Evolutionary conservation across 1,284 basidiomycete species (phyloP).

Genomic region (Cryptococcus jaspeensis): DNA sequence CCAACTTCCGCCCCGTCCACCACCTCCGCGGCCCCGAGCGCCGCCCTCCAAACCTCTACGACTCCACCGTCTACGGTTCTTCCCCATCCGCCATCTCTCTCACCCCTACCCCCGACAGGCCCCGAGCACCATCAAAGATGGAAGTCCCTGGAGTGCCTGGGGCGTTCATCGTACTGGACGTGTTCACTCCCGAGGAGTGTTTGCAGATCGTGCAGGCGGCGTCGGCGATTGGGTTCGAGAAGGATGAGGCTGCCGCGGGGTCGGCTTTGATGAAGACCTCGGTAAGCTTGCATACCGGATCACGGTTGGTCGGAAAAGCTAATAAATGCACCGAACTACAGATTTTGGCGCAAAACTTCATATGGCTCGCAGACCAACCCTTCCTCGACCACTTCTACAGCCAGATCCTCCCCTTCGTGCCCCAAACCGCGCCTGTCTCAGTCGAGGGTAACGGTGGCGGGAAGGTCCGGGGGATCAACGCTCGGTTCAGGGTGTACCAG

Average conservation of each 20-base stretch:
- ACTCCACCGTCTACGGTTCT: conserved; percentile 56
- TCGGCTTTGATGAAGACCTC: conserved; percentile 55
- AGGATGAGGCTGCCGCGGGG: conserved; percentile 57
- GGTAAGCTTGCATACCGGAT: conserved; percentile 28
- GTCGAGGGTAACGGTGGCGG: conserved; percentile 51
- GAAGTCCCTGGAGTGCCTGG: conserved; percentile 54
- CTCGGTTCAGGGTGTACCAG: conserved; percentile 57
- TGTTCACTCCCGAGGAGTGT: conserved; percentile 56
- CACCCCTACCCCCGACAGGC: conserved; percentile 39
- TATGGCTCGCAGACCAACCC: conserved; percentile 57
- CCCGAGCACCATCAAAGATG: conserved; percentile 19
- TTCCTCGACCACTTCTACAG: conserved; percentile 55
- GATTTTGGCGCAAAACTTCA: conserved; percentile 58
- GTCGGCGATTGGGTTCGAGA: conserved; percentile 56
- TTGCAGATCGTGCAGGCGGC: conserved; percentile 54
- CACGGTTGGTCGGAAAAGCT: not conserved
- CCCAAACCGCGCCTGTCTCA: conserved; percentile 36
- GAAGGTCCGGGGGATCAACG: conserved; percentile 57
- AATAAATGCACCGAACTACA: not conserved
- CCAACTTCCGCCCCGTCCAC: conserved; percentile 38
- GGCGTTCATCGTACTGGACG: conserved; percentile 56
- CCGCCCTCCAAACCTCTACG: conserved; percentile 57
- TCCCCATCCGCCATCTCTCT: conserved; percentile 52
- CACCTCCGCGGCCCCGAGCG: conserved; percentile 50
- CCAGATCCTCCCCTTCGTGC: conserved; percentile 54